These are phyloP conservation scores for Hymenoscyphus fructigenus DNA, from an alignment of 2,329 filamentous ascomycete species.

Conservation along the genomic window DNA sequence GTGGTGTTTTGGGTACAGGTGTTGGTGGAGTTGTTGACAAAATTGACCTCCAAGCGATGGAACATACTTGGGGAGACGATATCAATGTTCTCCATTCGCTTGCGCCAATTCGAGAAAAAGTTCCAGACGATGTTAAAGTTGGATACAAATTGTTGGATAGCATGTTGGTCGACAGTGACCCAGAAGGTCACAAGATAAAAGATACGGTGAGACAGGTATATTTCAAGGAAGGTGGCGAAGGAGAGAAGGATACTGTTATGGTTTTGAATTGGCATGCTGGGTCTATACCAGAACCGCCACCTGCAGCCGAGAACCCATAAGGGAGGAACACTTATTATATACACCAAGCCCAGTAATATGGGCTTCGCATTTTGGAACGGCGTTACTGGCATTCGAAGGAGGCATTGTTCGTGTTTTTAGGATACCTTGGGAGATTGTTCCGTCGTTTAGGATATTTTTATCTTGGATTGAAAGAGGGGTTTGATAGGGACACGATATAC, in stretches of 20 bases:
- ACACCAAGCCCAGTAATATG: neutral
- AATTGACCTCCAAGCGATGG: slow-evolving; percentile 38
- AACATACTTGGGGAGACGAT: slow-evolving; percentile 44
- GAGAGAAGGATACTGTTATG: slow-evolving; percentile 30
- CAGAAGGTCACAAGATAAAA: slow-evolving; percentile 7
- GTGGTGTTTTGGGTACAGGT: slow-evolving; percentile 22
- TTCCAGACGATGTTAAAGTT: slow-evolving; percentile 52
- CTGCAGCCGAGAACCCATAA: neutral
- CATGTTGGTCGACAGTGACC: slow-evolving; percentile 40
- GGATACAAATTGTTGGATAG: slow-evolving; percentile 57
- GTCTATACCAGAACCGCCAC: neutral
- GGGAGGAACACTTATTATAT: neutral
- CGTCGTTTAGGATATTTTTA: neutral
- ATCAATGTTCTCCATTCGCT: slow-evolving; percentile 50
- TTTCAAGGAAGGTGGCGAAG: slow-evolving; percentile 22
- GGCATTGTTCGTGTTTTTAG: neutral
- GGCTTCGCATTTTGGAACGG: neutral
- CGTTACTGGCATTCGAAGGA: slow-evolving; percentile 1
- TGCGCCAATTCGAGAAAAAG: slow-evolving; percentile 49
- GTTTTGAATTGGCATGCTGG: slow-evolving; percentile 30
- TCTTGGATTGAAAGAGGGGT: neutral
- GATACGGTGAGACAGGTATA: slow-evolving; percentile 31
- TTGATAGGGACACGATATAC: neutral
- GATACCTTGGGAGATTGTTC: neutral
- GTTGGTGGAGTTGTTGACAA: slow-evolving; percentile 17